A percentile compares a stretch with the other conserved stretches of the same genome.
phyloP scores from a whole-genome alignment of 2,329 filamentous ascomycete species.

The Emmonsiellopsis sp. region DNA sequence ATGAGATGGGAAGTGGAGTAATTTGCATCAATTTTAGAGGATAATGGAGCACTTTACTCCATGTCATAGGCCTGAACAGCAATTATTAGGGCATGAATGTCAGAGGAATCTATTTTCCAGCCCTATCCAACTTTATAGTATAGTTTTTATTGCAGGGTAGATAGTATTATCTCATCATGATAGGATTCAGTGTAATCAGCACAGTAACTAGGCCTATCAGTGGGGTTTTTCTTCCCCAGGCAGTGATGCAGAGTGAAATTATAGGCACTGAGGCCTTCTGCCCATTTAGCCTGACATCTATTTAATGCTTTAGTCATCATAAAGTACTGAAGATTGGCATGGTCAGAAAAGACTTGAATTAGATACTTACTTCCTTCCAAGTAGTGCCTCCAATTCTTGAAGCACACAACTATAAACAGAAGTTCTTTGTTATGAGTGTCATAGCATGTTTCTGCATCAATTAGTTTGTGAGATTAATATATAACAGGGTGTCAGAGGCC shows the following conservation, averaged over 20 bases:
- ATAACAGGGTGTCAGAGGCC: conserved; percentile 14
- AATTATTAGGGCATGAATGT: neutral
- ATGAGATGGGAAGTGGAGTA: neutral
- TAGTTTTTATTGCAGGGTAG: neutral
- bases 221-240: neutral
- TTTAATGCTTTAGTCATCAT: too few species aligned
- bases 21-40: neutral
- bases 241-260: neutral
- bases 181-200: neutral
- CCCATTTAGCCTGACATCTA: too few species aligned
- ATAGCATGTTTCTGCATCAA: conserved; percentile 16
- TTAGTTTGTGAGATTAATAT: conserved; percentile 18
- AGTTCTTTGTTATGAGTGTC: conserved; percentile 23
- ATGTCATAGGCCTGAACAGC: neutral
- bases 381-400: conserved; percentile 16
- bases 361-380: conserved; percentile 9
- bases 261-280: too few species aligned
- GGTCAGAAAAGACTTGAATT: too few species aligned
- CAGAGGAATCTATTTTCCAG: neutral
- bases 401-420: conserved; percentile 17
- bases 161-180: neutral
- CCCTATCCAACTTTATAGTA: neutral
- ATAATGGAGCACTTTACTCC: neutral
- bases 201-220: neutral
- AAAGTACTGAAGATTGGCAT: too few species aligned